Evolutionary conservation across 495 filamentous ascomycete species (phyloP), one percentile per base, ranked within the genome.

Genomic region (Aspergillus saccharolyticus): DNA sequence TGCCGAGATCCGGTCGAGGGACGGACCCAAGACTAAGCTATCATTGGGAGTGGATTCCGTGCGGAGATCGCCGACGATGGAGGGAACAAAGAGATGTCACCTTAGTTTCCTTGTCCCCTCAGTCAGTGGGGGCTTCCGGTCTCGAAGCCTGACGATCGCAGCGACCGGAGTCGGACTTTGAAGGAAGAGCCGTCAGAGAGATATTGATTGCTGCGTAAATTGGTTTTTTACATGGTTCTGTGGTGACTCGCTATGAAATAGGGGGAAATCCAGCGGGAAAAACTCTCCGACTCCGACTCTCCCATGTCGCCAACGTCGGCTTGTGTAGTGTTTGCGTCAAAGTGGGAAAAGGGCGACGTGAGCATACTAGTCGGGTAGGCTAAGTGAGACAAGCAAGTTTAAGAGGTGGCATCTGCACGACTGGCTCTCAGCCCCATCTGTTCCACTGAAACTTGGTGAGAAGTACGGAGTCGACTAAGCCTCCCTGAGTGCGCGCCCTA

Each of bases 31-130:
- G 6, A 39, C 33, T 30, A n/a, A 33, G 22, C 28, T 30, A 28
- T 50, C 28, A 20, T 22, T 22, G 21, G n/a, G 22, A 25, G 47
- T 50, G 47, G 47, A 30, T 50, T 30, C 22, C 3, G 47, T 47
- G 57, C 63, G 63, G 63, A 62, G 63, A 65, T 62, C 63, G 45
- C 63, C 59, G 63, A 65, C 59, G 63, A 59, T 49, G 61, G 62
- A n/a, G n/a, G 44, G 51, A 61, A 54, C 33, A 57, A 48, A 53
- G 16, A 53, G 55, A 18, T 51, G 21, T 18, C 3, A 46, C 18
- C 9, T 10, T 48, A 48, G 9, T 49, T 28, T 25, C 14, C 2
- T 28, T 25, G 21, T 20, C 47, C 22, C 47, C 21, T 22, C 17
- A 19, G 44, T 6, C 47, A 17, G 21, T 50, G 47, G 47, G 22